A percentile compares a stretch with the other conserved stretches of the same genome.
These are phyloP conservation scores for Aspergillus biplanus DNA, from an alignment of 495 filamentous ascomycete genomes.

Conservation along the genomic window DNA sequence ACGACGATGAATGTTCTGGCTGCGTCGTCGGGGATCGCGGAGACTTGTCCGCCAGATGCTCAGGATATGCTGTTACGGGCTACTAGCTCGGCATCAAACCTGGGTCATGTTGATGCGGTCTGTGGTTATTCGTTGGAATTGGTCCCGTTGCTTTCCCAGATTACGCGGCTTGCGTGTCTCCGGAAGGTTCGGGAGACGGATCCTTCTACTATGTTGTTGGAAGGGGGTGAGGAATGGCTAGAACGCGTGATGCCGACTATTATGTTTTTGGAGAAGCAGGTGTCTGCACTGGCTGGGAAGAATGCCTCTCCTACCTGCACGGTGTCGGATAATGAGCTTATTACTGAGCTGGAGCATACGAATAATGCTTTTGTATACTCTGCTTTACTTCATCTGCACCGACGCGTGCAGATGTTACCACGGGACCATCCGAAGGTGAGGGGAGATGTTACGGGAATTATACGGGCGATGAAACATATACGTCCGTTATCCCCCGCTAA, in stretches of 20 bases:
- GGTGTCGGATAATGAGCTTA: conserved; percentile 8
- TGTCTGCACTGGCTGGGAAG: conserved; percentile 21
- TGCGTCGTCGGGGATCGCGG: conserved; percentile 26
- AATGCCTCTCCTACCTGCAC: conserved; percentile 8
- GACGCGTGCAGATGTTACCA: conserved; percentile 30
- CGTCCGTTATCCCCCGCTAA: conserved; percentile 31
- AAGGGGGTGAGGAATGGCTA: conserved; percentile 15
- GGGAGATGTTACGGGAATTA: conserved; percentile 27
- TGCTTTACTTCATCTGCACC: conserved; percentile 38
- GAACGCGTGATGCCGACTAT: background rate
- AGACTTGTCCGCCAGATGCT: background rate
- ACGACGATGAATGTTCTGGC: conserved; percentile 35
- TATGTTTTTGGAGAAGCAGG: conserved; percentile 15
- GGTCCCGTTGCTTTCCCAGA: conserved; percentile 27
- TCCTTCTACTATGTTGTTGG: background rate
- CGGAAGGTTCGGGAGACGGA: background rate
- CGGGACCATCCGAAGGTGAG: conserved; percentile 28
- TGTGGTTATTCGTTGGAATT: conserved; percentile 38
- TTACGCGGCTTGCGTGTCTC: conserved; percentile 23
- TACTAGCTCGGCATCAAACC: background rate
- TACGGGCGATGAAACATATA: conserved; percentile 28
- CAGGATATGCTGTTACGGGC: background rate
- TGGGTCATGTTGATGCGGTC: conserved; percentile 32
- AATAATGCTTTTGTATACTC: conserved; percentile 38
- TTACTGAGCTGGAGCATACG: conserved; percentile 29